phyloP scores from a whole-genome alignment of 495 filamentous ascomycete genomes.

The Penicillium paradoxum region DNA sequence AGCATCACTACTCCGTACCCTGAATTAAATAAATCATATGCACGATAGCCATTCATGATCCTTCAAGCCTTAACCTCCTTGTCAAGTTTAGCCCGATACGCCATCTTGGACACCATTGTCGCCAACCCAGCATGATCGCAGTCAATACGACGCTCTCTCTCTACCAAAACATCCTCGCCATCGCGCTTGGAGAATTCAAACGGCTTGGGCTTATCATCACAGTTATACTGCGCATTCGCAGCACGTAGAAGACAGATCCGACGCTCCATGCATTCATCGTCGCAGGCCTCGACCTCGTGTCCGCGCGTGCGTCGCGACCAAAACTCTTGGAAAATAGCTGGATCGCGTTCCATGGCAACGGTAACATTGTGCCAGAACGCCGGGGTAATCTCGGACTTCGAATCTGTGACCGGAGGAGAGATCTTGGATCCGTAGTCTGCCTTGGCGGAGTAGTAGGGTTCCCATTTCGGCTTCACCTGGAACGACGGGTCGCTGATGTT shows the following conservation, averaged over 20 bases:
- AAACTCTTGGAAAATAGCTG: conserved; percentile 34
- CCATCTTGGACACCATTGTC: conserved; percentile 19
- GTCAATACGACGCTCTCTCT: conserved; percentile 5
- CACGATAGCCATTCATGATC: not conserved
- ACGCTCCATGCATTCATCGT: conserved; percentile 28
- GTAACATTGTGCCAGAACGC: conserved; percentile 59
- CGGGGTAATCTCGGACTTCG: conserved; percentile 42
- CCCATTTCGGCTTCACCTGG: conserved; percentile 41
- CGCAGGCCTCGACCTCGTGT: conserved; percentile 30
- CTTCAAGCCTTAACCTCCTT: not conserved
- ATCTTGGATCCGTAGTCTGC: conserved; percentile 46
- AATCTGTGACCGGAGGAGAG: conserved; percentile 30
- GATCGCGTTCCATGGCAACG: conserved; percentile 32
- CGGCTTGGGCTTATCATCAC: conserved; percentile 13
- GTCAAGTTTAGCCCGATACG: conserved; percentile 6
- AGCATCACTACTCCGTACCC: not conserved
- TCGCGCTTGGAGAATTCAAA: conserved; percentile 23
- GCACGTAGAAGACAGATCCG: conserved; percentile 42
- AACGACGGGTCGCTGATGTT: conserved; percentile 44
- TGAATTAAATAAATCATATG: not conserved
- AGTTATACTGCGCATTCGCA: conserved; percentile 34
- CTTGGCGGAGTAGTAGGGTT: conserved; percentile 50
- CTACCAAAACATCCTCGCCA: not conserved
- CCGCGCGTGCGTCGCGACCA: conserved; percentile 35
- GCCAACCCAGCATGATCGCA: conserved; percentile 28